Conservation (phyloP, 352 stramenopile species). For the Hyaloperonospora brassicae region DNA sequence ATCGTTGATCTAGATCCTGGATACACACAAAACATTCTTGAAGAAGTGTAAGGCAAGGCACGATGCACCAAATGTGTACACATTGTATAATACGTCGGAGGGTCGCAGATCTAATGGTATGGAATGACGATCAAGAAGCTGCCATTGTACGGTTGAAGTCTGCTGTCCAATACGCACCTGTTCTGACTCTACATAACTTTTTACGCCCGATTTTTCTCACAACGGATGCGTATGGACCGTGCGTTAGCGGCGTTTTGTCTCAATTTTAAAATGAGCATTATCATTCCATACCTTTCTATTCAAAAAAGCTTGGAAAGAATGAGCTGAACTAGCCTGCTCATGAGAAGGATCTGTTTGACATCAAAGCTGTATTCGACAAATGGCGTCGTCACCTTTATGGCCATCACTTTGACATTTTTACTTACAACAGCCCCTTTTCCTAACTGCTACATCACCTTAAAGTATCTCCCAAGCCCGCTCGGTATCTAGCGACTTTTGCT, state of each 20-base stretch:
- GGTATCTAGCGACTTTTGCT: background rate
- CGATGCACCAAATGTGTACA: no score
- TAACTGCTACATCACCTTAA: slow-evolving; percentile 5
- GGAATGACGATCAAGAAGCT: no score
- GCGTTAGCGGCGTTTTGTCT: background rate
- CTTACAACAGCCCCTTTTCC: slow-evolving; percentile 3
- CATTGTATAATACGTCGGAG: no score
- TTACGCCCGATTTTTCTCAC: background rate
- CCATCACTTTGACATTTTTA: slow-evolving; percentile 4
- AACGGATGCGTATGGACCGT: background rate
- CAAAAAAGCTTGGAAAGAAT: no score
- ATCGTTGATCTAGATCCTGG: no score
- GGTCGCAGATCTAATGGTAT: no score
- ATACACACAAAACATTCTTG: no score
- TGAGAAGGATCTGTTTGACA: no score
- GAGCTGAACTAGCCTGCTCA: no score
- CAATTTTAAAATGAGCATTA: no score
- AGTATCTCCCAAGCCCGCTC: background rate
- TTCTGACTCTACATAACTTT: background rate
- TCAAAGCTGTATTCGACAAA: slow-evolving; percentile 3
- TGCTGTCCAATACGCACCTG: background rate
- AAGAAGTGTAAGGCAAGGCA: no score
- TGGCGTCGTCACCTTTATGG: slow-evolving; percentile 12
- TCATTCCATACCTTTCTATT: no score
- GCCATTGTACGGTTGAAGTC: background rate